Evolutionary conservation across 441 rosid species (phyloP), one percentile per base, ranked within the genome.

Genomic region (Gossypium davidsonii): DNA sequence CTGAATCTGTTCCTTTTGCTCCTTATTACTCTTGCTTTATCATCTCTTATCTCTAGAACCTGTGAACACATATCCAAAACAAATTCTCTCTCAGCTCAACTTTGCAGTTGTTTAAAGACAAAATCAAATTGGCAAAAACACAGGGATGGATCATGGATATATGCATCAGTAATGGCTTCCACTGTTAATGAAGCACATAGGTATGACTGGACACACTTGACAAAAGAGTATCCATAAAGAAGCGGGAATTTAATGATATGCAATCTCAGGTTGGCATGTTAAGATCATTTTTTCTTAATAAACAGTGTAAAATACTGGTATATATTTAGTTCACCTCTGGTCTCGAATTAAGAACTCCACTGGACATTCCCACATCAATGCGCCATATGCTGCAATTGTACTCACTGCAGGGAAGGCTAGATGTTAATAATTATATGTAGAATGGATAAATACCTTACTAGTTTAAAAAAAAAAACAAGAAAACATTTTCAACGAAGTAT

Each of bases 351-450:
- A 92, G 90, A 81, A 94, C 92, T 70, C 99, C 97, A 77, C 94
- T 87, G 23, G 99, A 94, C 99, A 94, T 94, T 79, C 97, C 98
- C 6, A 94, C 98, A 78, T 94, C 97, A 63, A 94, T 51, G 17
- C 96, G 81, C 98, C 98, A 94, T 77, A 94, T 85, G 66, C 89
- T 83, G 71, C 96, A 86, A 76, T 88, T 82, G 73, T 89, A 91
- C 75, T 91, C 84, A 81, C 98, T 94, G 89, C 70, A 56, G 23
- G 26, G 25, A 9, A 17, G 39, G 17, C 61, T 70, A 11, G 44
- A 31, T 73, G 23, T 70, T 51, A 59, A 66, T 53, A 60, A 18
- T 39, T 42, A 31, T 1, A 55, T 17, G 12, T 34, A 25, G 23
- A 44, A 73, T 26, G 17, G 11, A 48, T 8, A 3, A 15, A 34